Conservation (phyloP, 2,329 filamentous ascomycete genomes). For the Furcasterigmium furcatum region DNA sequence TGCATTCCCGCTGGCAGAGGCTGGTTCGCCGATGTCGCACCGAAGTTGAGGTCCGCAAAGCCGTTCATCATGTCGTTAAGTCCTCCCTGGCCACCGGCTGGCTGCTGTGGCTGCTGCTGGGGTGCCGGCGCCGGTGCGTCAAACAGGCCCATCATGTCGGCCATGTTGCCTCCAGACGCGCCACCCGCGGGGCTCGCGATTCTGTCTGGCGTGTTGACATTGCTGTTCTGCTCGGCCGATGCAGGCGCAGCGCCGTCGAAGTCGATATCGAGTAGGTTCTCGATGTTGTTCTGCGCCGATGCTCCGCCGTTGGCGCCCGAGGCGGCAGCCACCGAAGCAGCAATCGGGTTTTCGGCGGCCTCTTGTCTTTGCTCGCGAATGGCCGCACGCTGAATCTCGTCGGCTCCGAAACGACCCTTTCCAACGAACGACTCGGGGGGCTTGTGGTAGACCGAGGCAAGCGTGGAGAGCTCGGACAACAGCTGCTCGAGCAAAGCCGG, state of each 20-base stretch:
- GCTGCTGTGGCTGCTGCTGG: conserved; percentile 33
- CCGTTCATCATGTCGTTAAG: conserved; percentile 90
- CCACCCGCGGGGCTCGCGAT: conserved; percentile 58
- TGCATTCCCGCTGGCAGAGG: conserved; percentile 64
- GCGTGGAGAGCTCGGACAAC: conserved; percentile 86
- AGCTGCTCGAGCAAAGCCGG: conserved; percentile 82
- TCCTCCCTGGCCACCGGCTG: conserved; percentile 44
- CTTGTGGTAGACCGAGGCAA: conserved; percentile 98
- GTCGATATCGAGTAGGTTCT: conserved; percentile 94
- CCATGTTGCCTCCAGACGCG: conserved; percentile 45
- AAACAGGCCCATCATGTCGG: conserved; percentile 68
- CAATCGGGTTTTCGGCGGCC: conserved; percentile 89
- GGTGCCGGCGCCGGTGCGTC: conserved; percentile 58
- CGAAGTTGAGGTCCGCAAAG: conserved; percentile 77
- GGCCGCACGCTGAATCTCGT: conserved; percentile 89
- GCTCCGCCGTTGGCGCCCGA: conserved; percentile 55
- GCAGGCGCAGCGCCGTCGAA: conserved; percentile 92
- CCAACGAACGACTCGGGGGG: conserved; percentile 97
- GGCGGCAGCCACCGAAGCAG: conserved; percentile 72
- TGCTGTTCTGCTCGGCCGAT: conserved; percentile 62
- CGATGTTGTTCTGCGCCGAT: conserved; percentile 70
- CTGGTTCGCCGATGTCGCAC: conserved; percentile 44
- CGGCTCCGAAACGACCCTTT: conserved; percentile 88
- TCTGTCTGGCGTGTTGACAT: conserved; percentile 63
- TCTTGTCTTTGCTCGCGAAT: conserved; percentile 96